Conservation (phyloP, 2,329 filamentous ascomycete species). For the Cladosporium sp. region DNA sequence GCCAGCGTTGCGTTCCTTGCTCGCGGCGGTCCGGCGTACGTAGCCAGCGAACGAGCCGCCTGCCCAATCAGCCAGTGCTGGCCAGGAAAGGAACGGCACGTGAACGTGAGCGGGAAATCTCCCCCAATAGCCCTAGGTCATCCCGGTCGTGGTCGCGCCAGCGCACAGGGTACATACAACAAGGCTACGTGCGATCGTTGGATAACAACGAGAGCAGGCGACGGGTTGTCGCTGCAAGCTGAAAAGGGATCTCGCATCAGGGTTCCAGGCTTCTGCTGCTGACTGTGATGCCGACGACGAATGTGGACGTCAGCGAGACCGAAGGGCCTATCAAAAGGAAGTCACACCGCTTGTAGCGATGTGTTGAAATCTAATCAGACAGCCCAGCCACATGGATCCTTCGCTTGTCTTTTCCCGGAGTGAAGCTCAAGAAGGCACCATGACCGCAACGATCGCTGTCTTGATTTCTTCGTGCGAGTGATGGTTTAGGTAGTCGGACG, state of each 20-base stretch:
- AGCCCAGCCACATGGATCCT: conserved; percentile 9
- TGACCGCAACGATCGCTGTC: conserved; percentile 2
- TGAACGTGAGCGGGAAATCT: conserved; percentile 9
- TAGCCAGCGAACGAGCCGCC: conserved; percentile 7
- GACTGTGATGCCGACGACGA: conserved; percentile 9
- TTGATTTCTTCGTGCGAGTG: not conserved
- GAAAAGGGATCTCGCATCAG: conserved; percentile 7
- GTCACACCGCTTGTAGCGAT: conserved; percentile 7
- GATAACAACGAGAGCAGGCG: not conserved
- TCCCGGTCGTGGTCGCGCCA: conserved; percentile 8
- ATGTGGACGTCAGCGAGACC: conserved; percentile 7
- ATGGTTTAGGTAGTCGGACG: conserved; percentile 2
- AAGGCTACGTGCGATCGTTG: not conserved
- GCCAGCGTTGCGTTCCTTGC: conserved; percentile 14
- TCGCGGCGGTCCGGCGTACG: conserved; percentile 13
- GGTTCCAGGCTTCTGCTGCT: conserved; percentile 4
- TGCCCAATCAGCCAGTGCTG: not conserved
- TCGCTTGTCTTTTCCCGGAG: conserved; percentile 5
- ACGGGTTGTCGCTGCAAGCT: conserved; percentile 6
- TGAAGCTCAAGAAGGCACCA: conserved; percentile 11
- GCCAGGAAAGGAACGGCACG: conserved; percentile 10
- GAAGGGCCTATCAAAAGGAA: not conserved
- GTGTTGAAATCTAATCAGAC: not conserved
- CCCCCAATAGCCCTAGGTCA: conserved; percentile 4
- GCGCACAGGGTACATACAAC: conserved; percentile 7